These are phyloP conservation scores for Pyrenophora seminiperda DNA, from an alignment of 2,329 filamentous ascomycete genomes.

Conservation along the genomic window DNA sequence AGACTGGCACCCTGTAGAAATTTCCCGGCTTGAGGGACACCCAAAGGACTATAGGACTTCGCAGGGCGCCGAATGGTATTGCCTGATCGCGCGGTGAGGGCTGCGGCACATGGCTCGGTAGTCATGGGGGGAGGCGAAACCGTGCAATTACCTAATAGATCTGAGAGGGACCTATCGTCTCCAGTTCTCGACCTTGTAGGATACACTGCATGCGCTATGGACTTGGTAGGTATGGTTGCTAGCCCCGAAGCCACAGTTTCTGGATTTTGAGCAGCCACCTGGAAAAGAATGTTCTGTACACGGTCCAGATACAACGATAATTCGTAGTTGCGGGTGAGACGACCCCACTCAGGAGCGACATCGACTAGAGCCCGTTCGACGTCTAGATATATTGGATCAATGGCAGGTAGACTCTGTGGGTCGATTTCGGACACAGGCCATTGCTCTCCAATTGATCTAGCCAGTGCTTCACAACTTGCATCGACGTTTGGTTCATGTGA, in stretches of 20 bases:
- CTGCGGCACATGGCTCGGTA: not conserved
- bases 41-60: not conserved
- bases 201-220: not conserved
- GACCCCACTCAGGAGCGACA: slow-evolving; percentile 55
- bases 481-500: slow-evolving; percentile 27
- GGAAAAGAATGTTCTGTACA: slow-evolving; percentile 48
- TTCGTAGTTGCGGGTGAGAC: slow-evolving; percentile 56
- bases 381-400: slow-evolving; percentile 38
- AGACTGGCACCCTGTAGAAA: not conserved
- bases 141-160: not conserved
- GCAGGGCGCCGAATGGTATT: not conserved
- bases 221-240: not conserved
- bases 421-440: slow-evolving; percentile 49
- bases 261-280: slow-evolving; percentile 1
- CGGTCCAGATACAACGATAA: slow-evolving; percentile 52
- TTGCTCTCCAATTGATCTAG: slow-evolving; percentile 45
- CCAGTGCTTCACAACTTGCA: slow-evolving; percentile 48
- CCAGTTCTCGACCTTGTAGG: not conserved
- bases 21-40: not conserved
- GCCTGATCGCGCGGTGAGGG: not conserved
- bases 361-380: slow-evolving; percentile 48
- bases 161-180: slow-evolving; percentile 8
- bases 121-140: not conserved
- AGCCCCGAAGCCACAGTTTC: not conserved
- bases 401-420: slow-evolving; percentile 31